Percentiles rank a stretch among this genome's conserved stretches.
Evolutionary conservation across 1,284 basidiomycete species (phyloP).

Genomic region (Tranzscheliella williamsii): DNA sequence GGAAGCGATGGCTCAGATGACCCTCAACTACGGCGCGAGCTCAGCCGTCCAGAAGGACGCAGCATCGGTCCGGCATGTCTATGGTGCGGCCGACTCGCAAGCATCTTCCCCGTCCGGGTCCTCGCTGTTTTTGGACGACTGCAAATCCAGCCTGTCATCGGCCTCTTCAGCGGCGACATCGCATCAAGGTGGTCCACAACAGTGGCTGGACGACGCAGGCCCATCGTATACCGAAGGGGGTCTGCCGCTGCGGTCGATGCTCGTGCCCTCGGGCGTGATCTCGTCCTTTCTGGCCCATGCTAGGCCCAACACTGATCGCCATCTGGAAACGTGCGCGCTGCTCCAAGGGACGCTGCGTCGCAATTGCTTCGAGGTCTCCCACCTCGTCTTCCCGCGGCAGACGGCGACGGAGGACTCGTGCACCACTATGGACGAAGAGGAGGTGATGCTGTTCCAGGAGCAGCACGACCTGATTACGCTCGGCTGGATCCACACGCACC

Average conservation of each 20-base stretch:
- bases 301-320: constrained; percentile 67
- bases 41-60: neutral
- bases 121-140: too few species aligned
- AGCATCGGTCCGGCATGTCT: neutral
- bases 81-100: too few species aligned
- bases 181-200: too few species aligned
- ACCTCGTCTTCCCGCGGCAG: constrained; percentile 70
- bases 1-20: neutral
- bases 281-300: constrained; percentile 74
- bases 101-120: too few species aligned
- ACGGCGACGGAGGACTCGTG: constrained; percentile 83
- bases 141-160: too few species aligned
- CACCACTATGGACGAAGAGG: constrained; percentile 82
- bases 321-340: constrained; percentile 71
- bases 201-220: neutral
- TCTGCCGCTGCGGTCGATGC: constrained; percentile 13
- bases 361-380: neutral
- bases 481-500: constrained; percentile 93
- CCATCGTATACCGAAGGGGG: constrained; percentile 2
- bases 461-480: constrained; percentile 73
- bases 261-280: constrained; percentile 71
- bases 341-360: constrained; percentile 65
- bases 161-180: too few species aligned
- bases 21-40: neutral
- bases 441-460: constrained; percentile 80